Evolutionary conservation across 2,329 filamentous ascomycete species (phyloP), one percentile per base, ranked within the genome.

Genomic region (Pestalotiopsis sp.): DNA sequence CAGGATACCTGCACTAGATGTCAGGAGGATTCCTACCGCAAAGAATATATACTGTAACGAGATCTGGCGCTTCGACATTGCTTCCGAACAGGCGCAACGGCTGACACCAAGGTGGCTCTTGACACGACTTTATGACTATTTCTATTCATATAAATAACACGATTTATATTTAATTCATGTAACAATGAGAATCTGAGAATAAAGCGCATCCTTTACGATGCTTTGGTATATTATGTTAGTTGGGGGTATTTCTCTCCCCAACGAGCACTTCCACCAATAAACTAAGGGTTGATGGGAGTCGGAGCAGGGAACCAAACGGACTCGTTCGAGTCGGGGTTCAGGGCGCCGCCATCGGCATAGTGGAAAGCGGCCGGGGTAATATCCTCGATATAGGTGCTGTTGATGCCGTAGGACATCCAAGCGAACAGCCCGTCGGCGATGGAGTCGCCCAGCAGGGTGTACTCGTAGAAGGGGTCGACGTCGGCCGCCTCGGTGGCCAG

Each of bases 371-470:
- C 73, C 22, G 70, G 67, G n/a, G 60, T 69, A 14, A 72, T 68
- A 6, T 40, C 1, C 35, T 48, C 48, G n/a, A 22, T 6, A 35
- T 60, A 65, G 9, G 69, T 74, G 2, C 74, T 66, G 68, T 84
- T 78, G 26, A 86, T 79, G 4, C 81, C 84, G 30, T 86, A 73
- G 0, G 79, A 77, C 26, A 66, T 66, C 64, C 64, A 66, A 14
- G 55, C 64, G 22, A 66, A 38, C 14, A 66, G 24, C 2, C 64
- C 64, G 14, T 66, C 64, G 7, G 30, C 64, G 20, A 66, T n/a
- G 13, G 24, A 24, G 10, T 55, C 38, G n/a, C 64, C 64, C 10
- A 66, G 20, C 35, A 58, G 39, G 26, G 58, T 55, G 44, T 66
- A 66, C 55, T 66, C 55, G 14, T 60, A 20, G 13, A 55, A 40